Evolutionary conservation across 2,329 filamentous ascomycete species (phyloP), one percentile per base, ranked within the genome.

Genomic region (Penicillium occitanis): DNA sequence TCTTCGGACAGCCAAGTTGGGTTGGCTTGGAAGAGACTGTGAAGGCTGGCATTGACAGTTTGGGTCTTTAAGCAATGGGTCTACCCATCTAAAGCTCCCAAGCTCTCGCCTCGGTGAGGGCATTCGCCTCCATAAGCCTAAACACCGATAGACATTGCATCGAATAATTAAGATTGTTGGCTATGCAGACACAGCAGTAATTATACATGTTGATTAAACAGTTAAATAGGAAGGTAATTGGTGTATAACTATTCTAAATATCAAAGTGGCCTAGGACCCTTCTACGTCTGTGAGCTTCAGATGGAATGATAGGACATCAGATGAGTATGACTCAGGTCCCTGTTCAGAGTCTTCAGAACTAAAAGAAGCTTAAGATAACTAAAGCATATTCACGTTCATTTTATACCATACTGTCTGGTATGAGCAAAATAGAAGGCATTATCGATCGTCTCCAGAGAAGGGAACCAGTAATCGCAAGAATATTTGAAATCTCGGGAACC

Each of bases 1-100:
- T 77, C 58, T 76, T 70, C 10, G 71, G 71, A 5, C 62, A 64
- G 5, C 3, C 46, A 10, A 72, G 75, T 3, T 79, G 72, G 70
- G 72, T 70, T n/a, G 50, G 70, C 0, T 40, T 79, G 53, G 74
- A 76, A 61, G 71, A 76, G 11, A 61, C 48, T 1, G 19, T 65
- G 4, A 51, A 37, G 17, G 68, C 60, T 19, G 64, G 58, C 3
- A 65, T 65, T 46, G 58, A 65, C 35, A 65, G 58, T 28, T 2
- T 65, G 13, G 63, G 55, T 7, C 33, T 57, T 22, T 57, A 57
- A 6, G 37, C 10, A 22, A 3, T 35, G 8, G 5, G 5, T 11
- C 11, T 25, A 14, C 33, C 2, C 33, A 37, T 19, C 19, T 19
- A 33, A 7, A 33, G 14, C 13, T 19, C 48, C 0, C 5, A 13